A percentile compares a stretch with the other conserved stretches of the same genome.
Conservation (phyloP, 495 filamentous ascomycete species). For the Podospora anserina region DNA sequence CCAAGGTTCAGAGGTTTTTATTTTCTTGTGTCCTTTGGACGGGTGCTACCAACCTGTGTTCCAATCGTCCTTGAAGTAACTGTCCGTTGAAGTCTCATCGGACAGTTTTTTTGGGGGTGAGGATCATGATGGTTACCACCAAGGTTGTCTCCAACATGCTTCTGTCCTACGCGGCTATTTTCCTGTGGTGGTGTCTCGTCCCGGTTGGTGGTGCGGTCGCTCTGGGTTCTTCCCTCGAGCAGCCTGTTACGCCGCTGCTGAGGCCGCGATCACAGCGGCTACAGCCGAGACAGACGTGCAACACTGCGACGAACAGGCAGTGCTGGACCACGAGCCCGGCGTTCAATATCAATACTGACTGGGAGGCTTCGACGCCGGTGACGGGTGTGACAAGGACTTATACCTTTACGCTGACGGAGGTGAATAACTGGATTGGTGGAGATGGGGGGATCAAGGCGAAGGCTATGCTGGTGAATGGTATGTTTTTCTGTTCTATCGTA, state of each 20-base stretch:
- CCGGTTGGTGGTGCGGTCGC: neutral
- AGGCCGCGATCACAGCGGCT: constrained; percentile 9
- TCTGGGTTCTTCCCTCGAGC: neutral
- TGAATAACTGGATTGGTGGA: constrained; percentile 39
- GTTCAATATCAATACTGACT: constrained; percentile 40
- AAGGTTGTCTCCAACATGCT: neutral
- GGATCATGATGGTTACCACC: neutral
- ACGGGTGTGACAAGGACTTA: constrained; percentile 34
- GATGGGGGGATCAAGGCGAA: constrained; percentile 42
- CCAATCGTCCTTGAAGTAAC: neutral
- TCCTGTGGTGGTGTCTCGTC: neutral
- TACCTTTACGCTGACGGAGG: constrained; percentile 37
- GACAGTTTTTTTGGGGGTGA: neutral
- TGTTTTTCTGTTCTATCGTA: constrained; percentile 19
- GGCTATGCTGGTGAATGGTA: constrained; percentile 46
- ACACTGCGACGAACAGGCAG: constrained; percentile 35
- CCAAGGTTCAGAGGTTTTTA: neutral
- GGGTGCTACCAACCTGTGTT: neutral
- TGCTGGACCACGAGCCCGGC: constrained; percentile 35
- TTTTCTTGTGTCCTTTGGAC: neutral
- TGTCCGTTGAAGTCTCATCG: neutral
- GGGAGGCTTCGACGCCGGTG: constrained; percentile 28
- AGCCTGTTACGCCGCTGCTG: neutral
- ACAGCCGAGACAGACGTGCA: constrained; percentile 31
- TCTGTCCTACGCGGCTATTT: neutral